Percentiles rank a stretch among this genome's conserved stretches.
Evolutionary conservation across 2,329 filamentous ascomycete species (phyloP).

Genomic region (Pseudomassariella vexata): DNA sequence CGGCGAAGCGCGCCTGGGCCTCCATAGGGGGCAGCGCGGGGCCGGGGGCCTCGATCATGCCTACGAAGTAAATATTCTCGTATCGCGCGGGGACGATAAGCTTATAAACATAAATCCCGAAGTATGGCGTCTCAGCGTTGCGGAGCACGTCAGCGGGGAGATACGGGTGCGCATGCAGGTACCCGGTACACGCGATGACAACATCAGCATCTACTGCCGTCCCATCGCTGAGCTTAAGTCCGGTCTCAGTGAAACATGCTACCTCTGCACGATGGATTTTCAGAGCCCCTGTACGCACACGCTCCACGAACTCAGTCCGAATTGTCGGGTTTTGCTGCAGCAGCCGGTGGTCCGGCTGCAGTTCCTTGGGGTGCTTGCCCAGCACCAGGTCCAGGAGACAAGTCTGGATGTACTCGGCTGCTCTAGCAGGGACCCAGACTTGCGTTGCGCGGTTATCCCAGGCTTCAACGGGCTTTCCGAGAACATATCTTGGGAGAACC

Average conservation of each 20-base stretch:
- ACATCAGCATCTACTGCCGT: constrained; percentile 18
- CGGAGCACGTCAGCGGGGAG: constrained; percentile 19
- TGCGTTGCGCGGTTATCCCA: constrained; percentile 26
- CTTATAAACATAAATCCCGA: constrained; percentile 25
- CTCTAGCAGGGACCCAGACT: constrained; percentile 18
- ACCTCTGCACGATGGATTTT: constrained; percentile 25
- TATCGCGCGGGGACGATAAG: constrained; percentile 22
- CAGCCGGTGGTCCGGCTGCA: constrained; percentile 27
- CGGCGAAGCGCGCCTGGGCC: constrained; percentile 27
- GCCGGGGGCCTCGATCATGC: constrained; percentile 24
- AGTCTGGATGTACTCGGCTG: constrained; percentile 23
- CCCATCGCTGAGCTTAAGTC: constrained; percentile 21
- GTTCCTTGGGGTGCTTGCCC: constrained; percentile 22
- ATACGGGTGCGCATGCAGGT: constrained; percentile 15
- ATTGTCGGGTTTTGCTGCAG: constrained; percentile 28
- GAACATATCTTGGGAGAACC: constrained; percentile 29
- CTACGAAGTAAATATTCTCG: constrained; percentile 26
- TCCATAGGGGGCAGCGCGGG: constrained; percentile 25
- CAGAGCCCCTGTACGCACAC: constrained; percentile 24
- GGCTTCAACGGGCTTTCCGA: constrained; percentile 28
- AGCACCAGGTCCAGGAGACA: constrained; percentile 22
- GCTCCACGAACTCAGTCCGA: constrained; percentile 25
- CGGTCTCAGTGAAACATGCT: constrained; percentile 20
- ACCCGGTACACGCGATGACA: constrained; percentile 9
- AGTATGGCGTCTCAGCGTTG: constrained; percentile 11